Evolutionary conservation across 176 grass and related monocot species (phyloP).

Genomic region (Saccharum officinarum): DNA sequence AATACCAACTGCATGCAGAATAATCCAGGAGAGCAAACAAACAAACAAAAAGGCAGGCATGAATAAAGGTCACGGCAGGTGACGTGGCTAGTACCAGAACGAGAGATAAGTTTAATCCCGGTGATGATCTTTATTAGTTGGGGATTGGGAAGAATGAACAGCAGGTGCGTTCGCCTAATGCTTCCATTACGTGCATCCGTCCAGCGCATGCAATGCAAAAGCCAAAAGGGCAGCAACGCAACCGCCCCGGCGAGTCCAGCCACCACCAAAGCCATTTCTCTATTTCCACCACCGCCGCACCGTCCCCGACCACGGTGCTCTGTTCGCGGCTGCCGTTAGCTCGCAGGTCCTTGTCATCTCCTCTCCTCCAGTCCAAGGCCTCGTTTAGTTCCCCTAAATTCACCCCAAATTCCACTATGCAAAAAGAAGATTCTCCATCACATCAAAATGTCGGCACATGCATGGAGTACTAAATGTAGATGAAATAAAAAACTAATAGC

Average conservation of each 20-base stretch:
- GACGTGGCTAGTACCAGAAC: not conserved
- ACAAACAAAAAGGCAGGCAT: not conserved
- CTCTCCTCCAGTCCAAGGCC: not conserved
- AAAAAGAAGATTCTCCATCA: no score
- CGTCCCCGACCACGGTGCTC: not conserved
- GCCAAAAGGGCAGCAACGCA: not conserved
- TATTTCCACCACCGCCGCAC: not conserved
- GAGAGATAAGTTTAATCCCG: not conserved
- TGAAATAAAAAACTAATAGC: no score
- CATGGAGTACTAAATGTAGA: no score
- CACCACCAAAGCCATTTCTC: not conserved
- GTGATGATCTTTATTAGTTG: not conserved
- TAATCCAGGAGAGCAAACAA: not conserved
- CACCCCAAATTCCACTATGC: no score
- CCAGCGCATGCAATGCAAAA: not conserved
- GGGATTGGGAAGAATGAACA: not conserved
- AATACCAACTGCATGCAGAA: not conserved
- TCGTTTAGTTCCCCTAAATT: no score
- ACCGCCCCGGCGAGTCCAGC: not conserved
- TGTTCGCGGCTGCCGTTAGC: conserved; percentile 4
- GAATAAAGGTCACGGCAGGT: not conserved
- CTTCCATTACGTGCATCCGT: not conserved
- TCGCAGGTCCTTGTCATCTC: conserved; percentile 18
- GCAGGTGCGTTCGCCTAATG: not conserved
- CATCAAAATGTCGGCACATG: no score